These are phyloP conservation scores for Dimocarpus longan DNA, from an alignment of 345 rosid species.

Conservation along the genomic window DNA sequence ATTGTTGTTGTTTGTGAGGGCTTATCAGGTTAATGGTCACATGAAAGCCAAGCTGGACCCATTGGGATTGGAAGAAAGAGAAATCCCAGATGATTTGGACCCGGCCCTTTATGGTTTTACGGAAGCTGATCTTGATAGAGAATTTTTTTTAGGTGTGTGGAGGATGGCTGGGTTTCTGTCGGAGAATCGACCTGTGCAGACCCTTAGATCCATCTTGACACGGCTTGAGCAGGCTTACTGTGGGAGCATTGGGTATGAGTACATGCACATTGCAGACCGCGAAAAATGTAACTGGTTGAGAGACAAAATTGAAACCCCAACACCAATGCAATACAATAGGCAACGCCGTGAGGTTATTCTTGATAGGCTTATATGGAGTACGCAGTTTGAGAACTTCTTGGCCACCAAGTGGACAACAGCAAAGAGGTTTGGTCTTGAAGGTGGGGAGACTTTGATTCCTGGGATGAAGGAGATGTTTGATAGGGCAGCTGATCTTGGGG, in stretches of 20 bases:
- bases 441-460: constrained; percentile 84
- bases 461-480: constrained; percentile 95
- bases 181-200: constrained; percentile 85
- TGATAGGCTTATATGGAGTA: constrained; percentile 83
- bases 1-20: constrained; percentile 68
- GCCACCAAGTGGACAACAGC: constrained; percentile 89
- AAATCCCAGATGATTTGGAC: constrained; percentile 69
- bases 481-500: constrained; percentile 76
- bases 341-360: constrained; percentile 76
- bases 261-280: constrained; percentile 85
- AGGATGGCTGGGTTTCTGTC: constrained; percentile 77
- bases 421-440: constrained; percentile 90
- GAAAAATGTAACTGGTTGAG: constrained; percentile 85
- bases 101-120: constrained; percentile 67
- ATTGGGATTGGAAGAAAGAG: constrained; percentile 64
- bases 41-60: constrained; percentile 87
- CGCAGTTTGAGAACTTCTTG: constrained; percentile 87
- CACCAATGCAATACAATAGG: constrained; percentile 62
- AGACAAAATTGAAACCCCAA: constrained; percentile 84
- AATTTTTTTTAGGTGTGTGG: constrained; percentile 85
- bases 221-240: constrained; percentile 88
- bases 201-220: constrained; percentile 68
- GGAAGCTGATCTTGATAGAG: constrained; percentile 77
- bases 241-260: constrained; percentile 79
- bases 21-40: constrained; percentile 88